Evolutionary conservation across 257 asterid species (phyloP), one percentile per base, ranked within the genome.

Genomic region (Ophiorrhiza pumila): DNA sequence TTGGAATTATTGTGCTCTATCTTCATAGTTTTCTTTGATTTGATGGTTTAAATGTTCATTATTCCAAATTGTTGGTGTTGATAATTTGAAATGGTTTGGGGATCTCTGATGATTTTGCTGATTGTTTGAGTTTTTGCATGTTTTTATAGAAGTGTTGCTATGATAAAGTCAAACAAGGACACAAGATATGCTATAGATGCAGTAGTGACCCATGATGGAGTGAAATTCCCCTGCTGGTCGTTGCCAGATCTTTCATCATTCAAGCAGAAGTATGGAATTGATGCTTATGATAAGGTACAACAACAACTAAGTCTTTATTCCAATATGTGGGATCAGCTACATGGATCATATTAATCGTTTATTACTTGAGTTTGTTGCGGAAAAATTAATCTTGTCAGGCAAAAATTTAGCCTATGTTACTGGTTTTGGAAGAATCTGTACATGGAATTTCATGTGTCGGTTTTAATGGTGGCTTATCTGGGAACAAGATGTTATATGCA

Each of bases 171-270:
- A 32, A 89, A 87, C 76, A 90, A 81, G 82, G 97, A 92, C 49
- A 85, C 71, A 29, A 86, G 95, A 42, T 89, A 87, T 37, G 86
- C 93, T 0, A 35, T 35, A 13, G 93, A 87, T 80, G 80, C 85
- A 8, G 95, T 89, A 42, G 95, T 87, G 78, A 85, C 96, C 22
- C 98, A 90, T 12, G 96, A 92, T 22, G 97, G 96, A 8, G 83
- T 78, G 18, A 85, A 81, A 65, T 91, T 87, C 76, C 92, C 97
- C 13, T 91, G 93, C 64, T 86, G 88, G 91, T 77, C 96, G 4
- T 46, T 87, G 84, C 74, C 93, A 0, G 85, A 91, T 77, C 90
- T 93, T 15, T 69, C 83, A 61, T 86, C 91, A 15, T 91, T 93
- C 35, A 86, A 82, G 77, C 81, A 67, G 64, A 79, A 76, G 46